Evolutionary conservation across 75 land plant species (phyloP).

Genomic region (Gnetum montanum): DNA sequence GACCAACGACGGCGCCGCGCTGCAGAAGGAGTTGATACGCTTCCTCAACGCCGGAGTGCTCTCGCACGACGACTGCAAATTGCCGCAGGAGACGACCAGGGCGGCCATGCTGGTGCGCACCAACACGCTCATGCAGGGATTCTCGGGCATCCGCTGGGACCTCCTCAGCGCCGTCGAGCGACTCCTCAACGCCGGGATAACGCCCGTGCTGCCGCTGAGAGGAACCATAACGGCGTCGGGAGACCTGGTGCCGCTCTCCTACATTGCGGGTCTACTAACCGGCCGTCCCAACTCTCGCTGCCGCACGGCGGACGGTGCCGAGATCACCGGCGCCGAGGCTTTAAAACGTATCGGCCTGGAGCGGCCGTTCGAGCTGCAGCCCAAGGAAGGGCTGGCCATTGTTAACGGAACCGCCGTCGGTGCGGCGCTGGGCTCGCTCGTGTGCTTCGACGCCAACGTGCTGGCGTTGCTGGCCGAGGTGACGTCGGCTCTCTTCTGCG

Average conservation of each 20-base stretch:
- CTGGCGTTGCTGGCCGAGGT: constrained; percentile 34
- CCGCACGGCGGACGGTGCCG: constrained; percentile 21
- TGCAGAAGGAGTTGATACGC: constrained; percentile 35
- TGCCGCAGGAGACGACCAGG: constrained; percentile 46
- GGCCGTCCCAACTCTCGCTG: constrained; percentile 52
- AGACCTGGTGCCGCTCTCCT: constrained; percentile 64
- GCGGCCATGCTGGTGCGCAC: constrained; percentile 65
- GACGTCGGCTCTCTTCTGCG: constrained; percentile 46
- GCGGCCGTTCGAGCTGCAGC: constrained; percentile 48
- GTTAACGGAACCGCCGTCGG: constrained; percentile 84
- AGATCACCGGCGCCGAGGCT: constrained; percentile 27
- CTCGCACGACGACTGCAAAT: constrained; percentile 9
- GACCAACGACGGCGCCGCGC: constrained; percentile 11
- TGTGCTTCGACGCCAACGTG: constrained; percentile 58
- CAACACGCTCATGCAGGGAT: constrained; percentile 69
- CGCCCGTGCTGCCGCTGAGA: constrained; percentile 56
- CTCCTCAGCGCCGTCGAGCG: constrained; percentile 43
- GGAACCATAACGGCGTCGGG: constrained; percentile 72
- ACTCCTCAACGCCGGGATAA: constrained; percentile 41
- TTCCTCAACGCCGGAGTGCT: constrained; percentile 30
- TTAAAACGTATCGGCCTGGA: constrained; percentile 28
- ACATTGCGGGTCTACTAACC: constrained; percentile 61
- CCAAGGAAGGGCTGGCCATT: constrained; percentile 59
- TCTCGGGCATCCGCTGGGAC: constrained; percentile 72
- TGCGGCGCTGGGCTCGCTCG: constrained; percentile 60